These are phyloP conservation scores for Rhododendron molle DNA, from an alignment of 148 eudicot genomes.

Conservation along the genomic window DNA sequence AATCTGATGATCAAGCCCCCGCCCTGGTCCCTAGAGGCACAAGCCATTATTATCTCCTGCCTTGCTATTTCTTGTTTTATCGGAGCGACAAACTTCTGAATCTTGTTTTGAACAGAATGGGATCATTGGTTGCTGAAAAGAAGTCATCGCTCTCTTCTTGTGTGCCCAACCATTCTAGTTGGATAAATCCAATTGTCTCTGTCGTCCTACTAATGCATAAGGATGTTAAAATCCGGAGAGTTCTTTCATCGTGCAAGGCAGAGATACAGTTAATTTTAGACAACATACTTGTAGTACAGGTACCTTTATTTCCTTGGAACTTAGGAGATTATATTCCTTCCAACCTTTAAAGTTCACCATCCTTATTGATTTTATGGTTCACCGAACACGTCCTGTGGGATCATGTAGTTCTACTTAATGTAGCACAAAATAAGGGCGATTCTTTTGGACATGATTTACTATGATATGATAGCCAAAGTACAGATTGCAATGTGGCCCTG, in stretches of 20 bases:
- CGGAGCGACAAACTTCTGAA: slow-evolving; percentile 40
- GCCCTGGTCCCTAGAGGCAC: slow-evolving; percentile 16
- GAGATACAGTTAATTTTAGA: slow-evolving; percentile 43
- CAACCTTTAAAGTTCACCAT: neutral
- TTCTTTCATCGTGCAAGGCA: slow-evolving; percentile 44
- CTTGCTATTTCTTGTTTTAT: slow-evolving; percentile 55
- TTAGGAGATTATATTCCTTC: neutral
- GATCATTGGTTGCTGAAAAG: slow-evolving; percentile 29
- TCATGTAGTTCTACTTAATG: neutral
- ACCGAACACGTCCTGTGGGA: neutral
- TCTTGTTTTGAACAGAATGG: slow-evolving; percentile 44
- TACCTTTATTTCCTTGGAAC: slow-evolving; percentile 16
- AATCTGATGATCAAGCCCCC: slow-evolving; percentile 23
- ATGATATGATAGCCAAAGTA: neutral
- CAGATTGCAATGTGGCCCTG: neutral
- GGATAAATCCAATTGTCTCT: slow-evolving; percentile 37
- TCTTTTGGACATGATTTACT: neutral
- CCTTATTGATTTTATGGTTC: neutral
- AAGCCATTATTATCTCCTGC: slow-evolving; percentile 60
- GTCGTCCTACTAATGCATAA: slow-evolving; percentile 43
- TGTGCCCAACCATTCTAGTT: slow-evolving; percentile 28
- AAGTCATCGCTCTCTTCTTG: slow-evolving; percentile 15
- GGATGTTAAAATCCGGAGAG: slow-evolving; percentile 38
- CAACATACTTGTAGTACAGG: slow-evolving; percentile 41
- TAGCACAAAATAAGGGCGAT: neutral